Conservation (phyloP, 208 protist species). For the Vickermania ingenoplastis region DNA sequence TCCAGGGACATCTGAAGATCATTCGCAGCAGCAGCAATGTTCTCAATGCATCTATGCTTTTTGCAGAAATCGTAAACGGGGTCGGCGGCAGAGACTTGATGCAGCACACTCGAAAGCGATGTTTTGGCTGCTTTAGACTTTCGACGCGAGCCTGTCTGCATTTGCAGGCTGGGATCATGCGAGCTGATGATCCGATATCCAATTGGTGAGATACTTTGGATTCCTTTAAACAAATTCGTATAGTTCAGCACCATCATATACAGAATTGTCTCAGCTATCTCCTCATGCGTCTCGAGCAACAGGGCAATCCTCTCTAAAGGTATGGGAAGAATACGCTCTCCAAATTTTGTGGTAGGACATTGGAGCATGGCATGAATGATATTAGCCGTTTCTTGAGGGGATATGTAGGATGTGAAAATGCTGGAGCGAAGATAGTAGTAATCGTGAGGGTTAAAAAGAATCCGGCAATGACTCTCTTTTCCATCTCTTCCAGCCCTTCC, state of each 20-base stretch:
- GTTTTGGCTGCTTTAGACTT: too few species aligned
- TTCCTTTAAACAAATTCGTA: conserved; percentile 19
- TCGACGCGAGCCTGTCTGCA: too few species aligned
- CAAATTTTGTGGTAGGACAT: conserved; percentile 27
- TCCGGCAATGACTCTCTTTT: conserved; percentile 39
- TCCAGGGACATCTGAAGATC: conserved; percentile 27
- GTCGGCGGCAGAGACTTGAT: conserved; percentile 52
- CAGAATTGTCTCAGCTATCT: conserved; percentile 72
- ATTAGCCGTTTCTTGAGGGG: conserved; percentile 38
- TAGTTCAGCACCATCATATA: conserved; percentile 44
- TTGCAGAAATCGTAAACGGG: conserved; percentile 49
- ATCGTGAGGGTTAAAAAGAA: conserved; percentile 90
- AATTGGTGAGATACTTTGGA: conserved; percentile 34
- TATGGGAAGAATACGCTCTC: conserved; percentile 48
- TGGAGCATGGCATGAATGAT: conserved; percentile 43
- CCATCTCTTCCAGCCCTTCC: conserved; percentile 95
- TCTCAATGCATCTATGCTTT: conserved; percentile 21
- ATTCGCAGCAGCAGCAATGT: conserved; percentile 52
- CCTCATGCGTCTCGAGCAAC: conserved; percentile 48
- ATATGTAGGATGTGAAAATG: conserved; percentile 37
- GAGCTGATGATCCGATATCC: conserved; percentile 35
- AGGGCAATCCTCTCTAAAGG: conserved; percentile 37
- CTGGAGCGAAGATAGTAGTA: conserved; percentile 90
- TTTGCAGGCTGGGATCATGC: too few species aligned
- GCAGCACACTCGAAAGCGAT: conserved; percentile 15